Evolutionary conservation across 2,329 filamentous ascomycete genomes (phyloP).

Genomic region (Davidsoniella virescens): DNA sequence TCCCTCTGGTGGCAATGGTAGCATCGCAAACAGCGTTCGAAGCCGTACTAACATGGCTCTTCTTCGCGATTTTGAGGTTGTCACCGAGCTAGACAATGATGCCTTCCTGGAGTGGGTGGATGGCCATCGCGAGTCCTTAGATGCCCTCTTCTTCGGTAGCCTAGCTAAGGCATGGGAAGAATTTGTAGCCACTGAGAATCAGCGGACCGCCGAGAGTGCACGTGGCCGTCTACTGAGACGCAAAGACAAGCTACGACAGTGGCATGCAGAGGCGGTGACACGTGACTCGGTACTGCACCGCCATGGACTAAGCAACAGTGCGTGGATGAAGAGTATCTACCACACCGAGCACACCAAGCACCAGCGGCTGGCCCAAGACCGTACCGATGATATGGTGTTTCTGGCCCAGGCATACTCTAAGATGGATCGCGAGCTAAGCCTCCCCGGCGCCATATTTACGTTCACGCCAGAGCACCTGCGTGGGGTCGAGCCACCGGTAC

Average conservation of each 20-base stretch:
- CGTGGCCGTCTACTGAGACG: slow-evolving; percentile 55
- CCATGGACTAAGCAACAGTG: slow-evolving; percentile 74
- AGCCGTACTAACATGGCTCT: not conserved
- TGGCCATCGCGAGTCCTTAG: slow-evolving; percentile 59
- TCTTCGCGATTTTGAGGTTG: slow-evolving; percentile 55
- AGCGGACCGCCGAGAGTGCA: slow-evolving; percentile 59
- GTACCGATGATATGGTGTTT: slow-evolving; percentile 76
- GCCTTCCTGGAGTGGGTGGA: slow-evolving; percentile 82
- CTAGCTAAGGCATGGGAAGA: slow-evolving; percentile 76
- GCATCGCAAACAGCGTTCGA: not conserved
- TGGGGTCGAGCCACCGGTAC: slow-evolving; percentile 27
- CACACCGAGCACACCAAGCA: slow-evolving; percentile 83
- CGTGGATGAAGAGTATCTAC: slow-evolving; percentile 94
- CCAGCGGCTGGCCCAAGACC: slow-evolving; percentile 76
- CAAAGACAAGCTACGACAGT: slow-evolving; percentile 65
- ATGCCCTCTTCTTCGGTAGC: slow-evolving; percentile 65
- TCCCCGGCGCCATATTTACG: slow-evolving; percentile 53
- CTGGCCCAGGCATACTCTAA: slow-evolving; percentile 59
- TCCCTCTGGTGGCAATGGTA: slow-evolving; percentile 28
- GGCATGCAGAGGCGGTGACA: slow-evolving; percentile 53
- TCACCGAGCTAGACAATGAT: slow-evolving; percentile 79
- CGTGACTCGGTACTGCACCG: slow-evolving; percentile 57
- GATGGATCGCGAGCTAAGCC: slow-evolving; percentile 60
- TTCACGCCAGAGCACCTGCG: not conserved
- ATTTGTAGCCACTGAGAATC: slow-evolving; percentile 71